These are phyloP conservation scores for Chalaropsis ovoidea DNA, from an alignment of 2,329 filamentous ascomycete genomes.

Conservation along the genomic window DNA sequence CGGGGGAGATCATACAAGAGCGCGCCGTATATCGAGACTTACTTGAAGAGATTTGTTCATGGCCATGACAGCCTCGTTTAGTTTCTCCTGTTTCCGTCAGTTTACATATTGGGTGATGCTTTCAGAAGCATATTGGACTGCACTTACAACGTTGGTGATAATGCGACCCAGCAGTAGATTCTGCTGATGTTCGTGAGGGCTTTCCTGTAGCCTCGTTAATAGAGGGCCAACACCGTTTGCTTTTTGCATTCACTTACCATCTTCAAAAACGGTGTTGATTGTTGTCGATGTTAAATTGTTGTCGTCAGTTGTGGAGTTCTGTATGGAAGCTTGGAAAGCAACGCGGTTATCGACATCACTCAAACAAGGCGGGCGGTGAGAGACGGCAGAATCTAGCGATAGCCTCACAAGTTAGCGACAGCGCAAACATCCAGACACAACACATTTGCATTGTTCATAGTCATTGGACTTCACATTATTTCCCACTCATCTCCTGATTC, in stretches of 20 bases:
- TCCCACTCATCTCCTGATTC: not conserved
- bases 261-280: not conserved
- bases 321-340: not conserved
- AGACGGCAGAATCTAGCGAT: slow-evolving; percentile 21
- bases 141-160: slow-evolving; percentile 87
- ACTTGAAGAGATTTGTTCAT: slow-evolving; percentile 90
- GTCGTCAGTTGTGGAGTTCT: not conserved
- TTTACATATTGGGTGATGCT: not conserved
- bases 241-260: not conserved
- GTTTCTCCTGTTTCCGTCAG: slow-evolving; percentile 62
- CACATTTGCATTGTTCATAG: not conserved
- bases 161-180: slow-evolving; percentile 86
- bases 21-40: not conserved
- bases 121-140: not conserved
- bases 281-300: not conserved
- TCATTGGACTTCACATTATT: not conserved
- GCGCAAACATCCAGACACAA: not conserved
- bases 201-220: slow-evolving; percentile 51
- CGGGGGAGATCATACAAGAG: not conserved
- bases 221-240: no score
- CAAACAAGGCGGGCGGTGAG: slow-evolving; percentile 24
- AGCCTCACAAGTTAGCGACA: slow-evolving; percentile 10
- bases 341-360: not conserved
- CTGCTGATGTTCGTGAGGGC: slow-evolving; percentile 95
- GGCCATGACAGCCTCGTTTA: slow-evolving; percentile 86